Base-by-base conservation (phyloP, 768 basidiomycete genomes). In the Termitomyces sp. region DNA sequence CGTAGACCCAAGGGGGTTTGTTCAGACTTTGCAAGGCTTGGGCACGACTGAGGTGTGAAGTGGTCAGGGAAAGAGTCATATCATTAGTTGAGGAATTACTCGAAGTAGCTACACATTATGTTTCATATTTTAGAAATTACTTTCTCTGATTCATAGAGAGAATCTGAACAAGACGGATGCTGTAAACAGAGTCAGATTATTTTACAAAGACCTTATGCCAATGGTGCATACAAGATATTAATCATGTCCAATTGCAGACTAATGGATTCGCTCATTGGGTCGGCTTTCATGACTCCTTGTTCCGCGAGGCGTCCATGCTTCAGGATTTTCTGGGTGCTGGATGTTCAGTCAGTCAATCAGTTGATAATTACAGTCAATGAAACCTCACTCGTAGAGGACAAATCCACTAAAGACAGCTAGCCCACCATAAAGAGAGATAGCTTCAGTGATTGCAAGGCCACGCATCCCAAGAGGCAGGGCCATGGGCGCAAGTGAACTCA, bases 401-500 rank as follows among this genome's bases (percentile, higher is more conserved):
- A 94, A 91, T 18, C 90, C 92, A 51, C 87, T 75, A 67, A 96
- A 95, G 1, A 95, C 88, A 14, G 91, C 93, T 33, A 95, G 79
- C 52, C 93, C 93, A 49, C 93, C 93, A 64, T 96, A 95, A 3
- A 95, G 79, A 18, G 86, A 88, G 57, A 95, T 82, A 2, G 85
- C 73, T 72, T 96, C 93, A 5, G 87, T 79, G 50, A 92, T 70
- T 5, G 89, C 89, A 40, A 95, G 81, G 30, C 84, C 80, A 48
- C 92, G 86, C 60, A 92, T 72, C 56, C 91, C 90, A 63, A 92
- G 82, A 13, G 93, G 91, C n/a, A 95, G 83, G 20, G 88, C 83
- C 86, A 95, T 87, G 0, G 93, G 93, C 10, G 93, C 93, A 46
- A 96, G 74, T n/a, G 87, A 88, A 67, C 87, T 86, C 33, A 93